phyloP scores from a whole-genome alignment of 495 filamentous ascomycete genomes.

The Glonium stellatum region DNA sequence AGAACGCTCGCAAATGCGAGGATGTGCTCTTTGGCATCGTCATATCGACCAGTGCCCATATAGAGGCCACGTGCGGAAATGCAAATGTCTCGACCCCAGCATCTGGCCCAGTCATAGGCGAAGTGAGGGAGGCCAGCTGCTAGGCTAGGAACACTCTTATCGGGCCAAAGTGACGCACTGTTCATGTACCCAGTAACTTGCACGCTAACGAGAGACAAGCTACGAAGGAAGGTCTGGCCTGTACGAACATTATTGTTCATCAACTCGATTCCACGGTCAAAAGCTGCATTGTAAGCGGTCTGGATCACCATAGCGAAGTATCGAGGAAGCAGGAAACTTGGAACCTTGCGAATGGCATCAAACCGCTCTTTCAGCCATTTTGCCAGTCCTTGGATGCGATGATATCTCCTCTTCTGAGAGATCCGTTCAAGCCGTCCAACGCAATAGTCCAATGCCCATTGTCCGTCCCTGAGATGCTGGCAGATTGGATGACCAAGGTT shows the following conservation, averaged over 20 bases:
- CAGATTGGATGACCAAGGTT: slow-evolving; percentile 89
- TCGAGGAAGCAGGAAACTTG: slow-evolving; percentile 81
- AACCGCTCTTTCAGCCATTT: slow-evolving; percentile 79
- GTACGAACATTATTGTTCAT: slow-evolving; percentile 68
- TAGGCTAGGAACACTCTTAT: slow-evolving; percentile 73
- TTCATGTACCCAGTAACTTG: slow-evolving; percentile 85
- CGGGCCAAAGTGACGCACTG: slow-evolving; percentile 83
- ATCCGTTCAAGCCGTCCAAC: slow-evolving; percentile 68
- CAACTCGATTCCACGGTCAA: slow-evolving; percentile 67
- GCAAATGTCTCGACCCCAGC: slow-evolving; percentile 96
- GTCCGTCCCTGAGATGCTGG: slow-evolving; percentile 81
- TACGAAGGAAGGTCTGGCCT: slow-evolving; percentile 79
- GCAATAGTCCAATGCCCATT: slow-evolving; percentile 93
- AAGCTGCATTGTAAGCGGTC: slow-evolving; percentile 77
- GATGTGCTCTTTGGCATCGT: slow-evolving; percentile 88
- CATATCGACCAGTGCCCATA: slow-evolving; percentile 79
- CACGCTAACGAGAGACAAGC: slow-evolving; percentile 78
- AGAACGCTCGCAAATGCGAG: slow-evolving; percentile 91
- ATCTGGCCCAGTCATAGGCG: slow-evolving; percentile 84
- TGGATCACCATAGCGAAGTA: slow-evolving; percentile 88
- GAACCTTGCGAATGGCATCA: slow-evolving; percentile 71
- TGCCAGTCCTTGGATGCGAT: slow-evolving; percentile 54
- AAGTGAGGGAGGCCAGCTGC: slow-evolving; percentile 96
- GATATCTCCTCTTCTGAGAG: slow-evolving; percentile 52
- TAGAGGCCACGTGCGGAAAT: slow-evolving; percentile 88